A percentile compares a stretch with the other conserved stretches of the same genome.
These are phyloP conservation scores for Rubia yunnanensis DNA, from an alignment of 257 asterid genomes.

Conservation along the genomic window DNA sequence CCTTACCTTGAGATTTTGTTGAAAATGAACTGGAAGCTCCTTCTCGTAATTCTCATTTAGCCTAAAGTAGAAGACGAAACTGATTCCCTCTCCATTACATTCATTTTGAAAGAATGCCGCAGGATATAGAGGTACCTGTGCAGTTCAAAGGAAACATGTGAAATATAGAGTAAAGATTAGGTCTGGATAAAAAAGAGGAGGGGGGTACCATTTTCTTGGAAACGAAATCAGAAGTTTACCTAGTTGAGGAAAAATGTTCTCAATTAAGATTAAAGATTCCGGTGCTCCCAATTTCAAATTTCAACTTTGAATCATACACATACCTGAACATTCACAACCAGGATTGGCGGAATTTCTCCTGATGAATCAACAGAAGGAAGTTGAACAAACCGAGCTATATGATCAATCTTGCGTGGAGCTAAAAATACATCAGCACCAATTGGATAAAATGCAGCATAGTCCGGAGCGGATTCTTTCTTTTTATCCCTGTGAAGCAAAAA, in stretches of 20 bases:
- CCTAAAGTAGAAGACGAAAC: conserved; percentile 70
- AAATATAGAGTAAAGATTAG: not conserved
- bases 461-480: conserved; percentile 69
- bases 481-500: conserved; percentile 59
- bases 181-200: not conserved
- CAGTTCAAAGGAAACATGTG: not conserved
- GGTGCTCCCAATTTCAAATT: not conserved
- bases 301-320: not conserved
- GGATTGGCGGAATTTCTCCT: conserved; percentile 68
- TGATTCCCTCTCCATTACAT: conserved; percentile 76
- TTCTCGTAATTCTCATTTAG: conserved; percentile 63
- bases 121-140: conserved; percentile 80
- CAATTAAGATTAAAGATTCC: not conserved
- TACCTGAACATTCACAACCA: conserved; percentile 93
- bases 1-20: conserved; percentile 69
- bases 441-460: conserved; percentile 67
- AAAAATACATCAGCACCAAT: conserved; percentile 82
- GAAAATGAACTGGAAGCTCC: conserved; percentile 68
- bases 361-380: conserved; percentile 59
- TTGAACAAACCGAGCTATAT: conserved; percentile 75
- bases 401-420: conserved; percentile 75
- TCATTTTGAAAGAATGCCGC: conserved; percentile 72
- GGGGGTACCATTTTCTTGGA: not conserved
- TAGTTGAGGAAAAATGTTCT: not conserved
- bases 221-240: not conserved